Base-by-base conservation (phyloP, 2,329 filamentous ascomycete species). In the Exophiala sp. region DNA sequence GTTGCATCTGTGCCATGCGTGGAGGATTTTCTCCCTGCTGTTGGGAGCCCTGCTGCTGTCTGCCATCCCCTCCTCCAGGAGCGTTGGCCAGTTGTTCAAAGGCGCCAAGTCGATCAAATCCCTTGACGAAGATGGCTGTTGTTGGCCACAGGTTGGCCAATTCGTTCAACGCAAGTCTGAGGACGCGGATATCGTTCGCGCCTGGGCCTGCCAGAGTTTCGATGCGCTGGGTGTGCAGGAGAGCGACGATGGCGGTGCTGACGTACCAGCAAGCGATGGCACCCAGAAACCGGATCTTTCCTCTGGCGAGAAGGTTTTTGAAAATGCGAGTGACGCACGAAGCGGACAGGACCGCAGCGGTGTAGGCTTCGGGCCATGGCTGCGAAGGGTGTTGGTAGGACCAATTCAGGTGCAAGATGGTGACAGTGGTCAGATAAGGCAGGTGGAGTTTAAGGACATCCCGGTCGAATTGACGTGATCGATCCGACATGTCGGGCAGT, bases 231-330 rank as follows among this genome's bases (percentile, higher is more conserved):
- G 71, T 72, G 41, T 75, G 71, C 0, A 75, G 55, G 0, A 76
- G 60, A 0, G 73, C 69, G 11, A 75, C 68, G 20, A 75, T 71
- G 0, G 73, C 72, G 1, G 71, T 72, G 0, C 69, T 69, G n/a
- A 66, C 65, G 43, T 76, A 73, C 73, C 73, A 76, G 35, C 71
- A 72, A 0, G 70, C 70, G 7, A 75, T 75, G 1, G 70, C 71
- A 66, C 72, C 73, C 1, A 76, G 65, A 40, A 74, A 76, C 1
- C 72, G 61, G 0, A 68, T 66, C 29, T 71, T 66, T 0, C 73
- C 73, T 0, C 73, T 66, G 1, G 67, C 66, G 0, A 76, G 54
- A 2, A 72, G 67, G 34, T 75, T 72, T 32, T 69, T 58, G 6
- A 75, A 62, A 29, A 73, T 71, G 5, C 70, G 65, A 3, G 68